Base-by-base conservation (phyloP, 202 grass and related monocot species). In the Panicum hallii region DNA sequence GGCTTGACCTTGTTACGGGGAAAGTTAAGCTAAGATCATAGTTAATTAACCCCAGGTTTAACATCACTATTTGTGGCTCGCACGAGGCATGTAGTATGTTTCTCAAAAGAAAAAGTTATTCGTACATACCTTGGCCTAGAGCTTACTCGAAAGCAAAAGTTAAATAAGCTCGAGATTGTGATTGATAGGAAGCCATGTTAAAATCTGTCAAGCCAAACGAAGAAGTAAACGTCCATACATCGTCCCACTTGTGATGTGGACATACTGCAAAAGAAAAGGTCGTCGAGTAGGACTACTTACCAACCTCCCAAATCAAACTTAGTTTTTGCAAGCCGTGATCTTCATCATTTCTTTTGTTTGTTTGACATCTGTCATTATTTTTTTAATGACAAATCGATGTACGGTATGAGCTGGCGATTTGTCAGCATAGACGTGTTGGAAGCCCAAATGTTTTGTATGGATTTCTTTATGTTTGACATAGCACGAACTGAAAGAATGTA, bases 391-490 rank as follows among this genome's bases (percentile, higher is more conserved):
- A 32, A 38, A 57, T 15, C 14, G 26, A 12, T 57, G 19, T 26
- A 82, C 65, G 42, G 57, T 58, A 10, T 45, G 84, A 63, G 80
- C 38, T 69, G 67, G 43, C 74, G 49, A 74, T 83, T 74, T 87
- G 74, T 83, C 61, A 83, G 68, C 80, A 75, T 20, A 70, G 14
- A 70, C 69, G 1, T 76, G 36, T 50, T 63, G 62, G 62, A 23
- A 36, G 45, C 63, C 73, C 28, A 22, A 4, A 48, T 72, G 47
- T 20, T 23, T 26, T 17, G 34, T 64, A 69, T 34, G 70, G 32
- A 75, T 57, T 70, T 28, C 14, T 40, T 19, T 70, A 36, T 9
- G 26, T 43, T 1, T 55, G 3, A 45, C 7, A 32, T 70, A 10
- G 26, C 22, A 10, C 16, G 36, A 45, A 43, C 23, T 46, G 40